Evolutionary conservation across 2,329 filamentous ascomycete species (phyloP).

Genomic region (Colletotrichum tamarilloi): DNA sequence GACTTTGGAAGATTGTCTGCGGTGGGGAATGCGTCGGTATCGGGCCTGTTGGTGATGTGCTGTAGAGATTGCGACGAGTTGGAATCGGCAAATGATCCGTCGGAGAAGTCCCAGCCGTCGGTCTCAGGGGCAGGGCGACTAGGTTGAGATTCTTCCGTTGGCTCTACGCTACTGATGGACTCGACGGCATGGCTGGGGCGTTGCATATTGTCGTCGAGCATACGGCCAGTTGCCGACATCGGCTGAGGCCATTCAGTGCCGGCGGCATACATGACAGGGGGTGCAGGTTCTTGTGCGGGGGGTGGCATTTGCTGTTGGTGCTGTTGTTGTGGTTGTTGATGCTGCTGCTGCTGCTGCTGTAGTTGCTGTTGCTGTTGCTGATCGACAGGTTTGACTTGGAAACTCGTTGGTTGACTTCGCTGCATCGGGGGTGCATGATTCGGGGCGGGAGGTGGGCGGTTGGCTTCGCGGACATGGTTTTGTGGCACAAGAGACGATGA

Average conservation of each 20-base stretch:
- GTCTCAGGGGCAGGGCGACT: constrained; percentile 58
- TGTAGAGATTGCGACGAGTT: constrained; percentile 54
- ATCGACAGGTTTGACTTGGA: constrained; percentile 48
- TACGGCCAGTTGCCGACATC: constrained; percentile 39
- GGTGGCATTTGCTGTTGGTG: constrained; percentile 55
- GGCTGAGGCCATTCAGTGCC: constrained; percentile 47
- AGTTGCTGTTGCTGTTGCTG: constrained; percentile 57
- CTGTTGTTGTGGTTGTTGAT: background rate
- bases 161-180: constrained; percentile 50
- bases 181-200: constrained; percentile 53
- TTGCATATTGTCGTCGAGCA: constrained; percentile 46
- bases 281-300: constrained; percentile 59
- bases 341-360: constrained; percentile 48
- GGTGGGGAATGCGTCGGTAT: constrained; percentile 88
- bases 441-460: constrained; percentile 64
- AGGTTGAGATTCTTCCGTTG: constrained; percentile 53
- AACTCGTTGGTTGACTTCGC: constrained; percentile 49
- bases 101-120: constrained; percentile 95
- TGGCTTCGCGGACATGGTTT: constrained; percentile 68
- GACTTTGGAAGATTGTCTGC: constrained; percentile 86
- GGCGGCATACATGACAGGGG: constrained; percentile 52
- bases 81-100: constrained; percentile 73
- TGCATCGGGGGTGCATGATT: constrained; percentile 70
- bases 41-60: constrained; percentile 73
- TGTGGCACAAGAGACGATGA: constrained; percentile 44